phyloP scores from a whole-genome alignment of 345 rosid species.

The Kandelia obovata region DNA sequence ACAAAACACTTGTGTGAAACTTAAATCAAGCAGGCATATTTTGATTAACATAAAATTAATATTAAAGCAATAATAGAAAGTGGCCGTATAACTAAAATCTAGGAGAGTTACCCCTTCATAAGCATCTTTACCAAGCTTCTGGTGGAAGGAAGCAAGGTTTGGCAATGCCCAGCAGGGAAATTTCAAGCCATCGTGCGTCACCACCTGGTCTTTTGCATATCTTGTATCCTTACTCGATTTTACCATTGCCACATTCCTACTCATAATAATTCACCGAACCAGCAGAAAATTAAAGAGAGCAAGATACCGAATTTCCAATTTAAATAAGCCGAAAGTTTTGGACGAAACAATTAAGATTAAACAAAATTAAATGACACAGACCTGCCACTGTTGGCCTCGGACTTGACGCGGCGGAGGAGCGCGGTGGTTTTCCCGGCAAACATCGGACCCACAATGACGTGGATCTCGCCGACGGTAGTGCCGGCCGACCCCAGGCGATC shows the following conservation, averaged over 20 bases:
- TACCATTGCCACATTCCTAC: slow-evolving; percentile 65
- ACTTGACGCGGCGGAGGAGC: slow-evolving; percentile 79
- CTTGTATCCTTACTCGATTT: slow-evolving; percentile 79
- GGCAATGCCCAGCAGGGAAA: slow-evolving; percentile 81
- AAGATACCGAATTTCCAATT: background rate
- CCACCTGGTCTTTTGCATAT: slow-evolving; percentile 71
- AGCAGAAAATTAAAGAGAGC: background rate
- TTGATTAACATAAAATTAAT: too few relatives aligned
- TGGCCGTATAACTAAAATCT: too few relatives aligned
- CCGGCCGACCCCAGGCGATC: slow-evolving; percentile 7
- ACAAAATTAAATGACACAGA: slow-evolving; percentile 10
- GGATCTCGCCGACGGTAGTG: slow-evolving; percentile 53
- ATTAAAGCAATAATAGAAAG: too few relatives aligned
- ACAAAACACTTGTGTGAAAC: too few relatives aligned
- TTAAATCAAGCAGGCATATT: too few relatives aligned
- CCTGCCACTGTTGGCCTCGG: slow-evolving; percentile 63
- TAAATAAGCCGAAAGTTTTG: background rate
- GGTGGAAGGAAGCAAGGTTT: slow-evolving; percentile 58
- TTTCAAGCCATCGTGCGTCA: slow-evolving; percentile 73
- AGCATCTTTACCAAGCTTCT: slow-evolving; percentile 52
- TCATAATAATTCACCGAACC: background rate
- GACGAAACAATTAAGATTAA: background rate
- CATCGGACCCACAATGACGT: slow-evolving; percentile 87
- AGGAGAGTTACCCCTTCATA: slow-evolving; percentile 45
- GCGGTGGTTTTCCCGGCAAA: slow-evolving; percentile 93